phyloP scores from a whole-genome alignment of 768 basidiomycete species.

The Podaxis sp. region DNA sequence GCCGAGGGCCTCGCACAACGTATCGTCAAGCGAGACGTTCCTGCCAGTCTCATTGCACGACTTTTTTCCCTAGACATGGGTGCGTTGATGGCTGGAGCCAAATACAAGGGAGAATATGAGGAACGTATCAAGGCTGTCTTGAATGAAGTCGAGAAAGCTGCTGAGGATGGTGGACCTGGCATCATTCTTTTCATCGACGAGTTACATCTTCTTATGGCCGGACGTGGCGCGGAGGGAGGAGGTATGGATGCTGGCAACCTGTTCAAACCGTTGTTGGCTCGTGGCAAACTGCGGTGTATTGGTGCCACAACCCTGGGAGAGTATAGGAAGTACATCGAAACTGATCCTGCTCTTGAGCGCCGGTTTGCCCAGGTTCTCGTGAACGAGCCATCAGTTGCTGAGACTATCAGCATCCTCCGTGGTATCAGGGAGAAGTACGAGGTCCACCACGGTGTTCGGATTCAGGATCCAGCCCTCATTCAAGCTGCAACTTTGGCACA shows the following conservation, averaged over 20 bases:
- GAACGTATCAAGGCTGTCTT: slow-evolving; percentile 93
- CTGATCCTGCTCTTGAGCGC: slow-evolving; percentile 87
- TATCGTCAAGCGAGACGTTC: slow-evolving; percentile 92
- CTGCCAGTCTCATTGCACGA: slow-evolving; percentile 67
- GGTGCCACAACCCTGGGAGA: slow-evolving; percentile 93
- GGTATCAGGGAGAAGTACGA: slow-evolving; percentile 95
- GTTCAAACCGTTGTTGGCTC: slow-evolving; percentile 89
- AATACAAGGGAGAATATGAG: slow-evolving; percentile 95
- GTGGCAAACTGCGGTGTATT: slow-evolving; percentile 74
- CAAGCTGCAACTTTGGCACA: slow-evolving; percentile 89
- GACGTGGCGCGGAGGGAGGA: slow-evolving; percentile 75
- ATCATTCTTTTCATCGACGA: slow-evolving; percentile 97
- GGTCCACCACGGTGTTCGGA: slow-evolving; percentile 88
- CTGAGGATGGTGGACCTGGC: slow-evolving; percentile 69
- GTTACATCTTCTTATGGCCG: slow-evolving; percentile 91
- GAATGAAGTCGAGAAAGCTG: slow-evolving; percentile 89
- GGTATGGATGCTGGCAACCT: slow-evolving; percentile 95
- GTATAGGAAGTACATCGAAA: slow-evolving; percentile 92
- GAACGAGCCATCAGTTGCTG: slow-evolving; percentile 86
- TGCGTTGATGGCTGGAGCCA: slow-evolving; percentile 89
- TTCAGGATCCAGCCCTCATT: slow-evolving; percentile 86
- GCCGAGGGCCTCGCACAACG: slow-evolving; percentile 95
- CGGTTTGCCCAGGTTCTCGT: slow-evolving; percentile 93
- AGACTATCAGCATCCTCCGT: slow-evolving; percentile 91
- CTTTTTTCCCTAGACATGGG: slow-evolving; percentile 93